Evolutionary conservation across 805 yeast genomes (phyloP), one percentile per base, ranked within the genome.

Genomic region (Cyberlindnera samutprakarnensis): DNA sequence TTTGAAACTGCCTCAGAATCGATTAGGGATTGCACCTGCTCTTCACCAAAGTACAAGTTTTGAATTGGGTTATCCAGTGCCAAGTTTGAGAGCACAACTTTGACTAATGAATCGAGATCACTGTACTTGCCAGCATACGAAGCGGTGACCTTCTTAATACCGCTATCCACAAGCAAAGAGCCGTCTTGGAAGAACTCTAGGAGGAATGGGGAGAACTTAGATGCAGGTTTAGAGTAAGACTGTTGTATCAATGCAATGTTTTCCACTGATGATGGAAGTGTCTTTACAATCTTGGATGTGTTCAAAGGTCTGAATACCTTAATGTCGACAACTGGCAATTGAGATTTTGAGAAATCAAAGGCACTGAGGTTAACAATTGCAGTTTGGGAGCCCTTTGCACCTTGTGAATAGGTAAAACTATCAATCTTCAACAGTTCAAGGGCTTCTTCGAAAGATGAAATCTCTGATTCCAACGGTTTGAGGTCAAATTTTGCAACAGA

Each of bases 181-280:
- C 70, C 62, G 31, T 74, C 73, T 31, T 75, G 69, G 54, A 87
- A 72, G 43, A 86, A 72, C 50, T 87, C 95, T 43, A 87, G 69
- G 43, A 81, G 64, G 25, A 87, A 63, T 4, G 90, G 85, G 12
- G 82, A 72, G 57, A 82, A 78, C n/a, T 59, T 59, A 8, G 63
- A 56, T 7, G 48, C 33, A n/a, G 46, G 41, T 25, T 42, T 45
- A 16, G 37, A 31, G 12, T 44, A 43, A 25, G 80, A 64, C 59
- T 87, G 94, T 49, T 83, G 82, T 16, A 83, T 64, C 23, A 39
- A 11, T 13, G 81, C 69, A 31, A 88, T 61, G 18, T 68, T 66
- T 38, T 64, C 63, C 33, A 74, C 72, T 7, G 75, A 54, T 2
- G 65, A 39, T 18, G 90, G 88, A 25, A 82, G 53, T 3, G 60